phyloP scores from a whole-genome alignment of 2,329 filamentous ascomycete species.

The Fusarium sp. region DNA sequence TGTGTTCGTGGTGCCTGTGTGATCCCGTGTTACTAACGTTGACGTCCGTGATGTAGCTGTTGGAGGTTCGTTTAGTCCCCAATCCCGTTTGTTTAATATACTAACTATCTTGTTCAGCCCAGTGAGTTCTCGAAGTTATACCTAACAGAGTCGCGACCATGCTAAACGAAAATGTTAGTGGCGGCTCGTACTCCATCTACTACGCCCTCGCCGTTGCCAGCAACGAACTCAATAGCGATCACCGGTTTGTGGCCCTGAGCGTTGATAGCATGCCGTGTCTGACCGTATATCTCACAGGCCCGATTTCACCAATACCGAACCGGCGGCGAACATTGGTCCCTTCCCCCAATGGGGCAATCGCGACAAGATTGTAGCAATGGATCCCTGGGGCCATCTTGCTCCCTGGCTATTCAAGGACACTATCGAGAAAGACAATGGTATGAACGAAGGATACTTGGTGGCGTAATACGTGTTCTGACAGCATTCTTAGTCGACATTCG shows the following conservation, averaged over 20 bases:
- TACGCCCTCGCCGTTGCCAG: slow-evolving; percentile 94
- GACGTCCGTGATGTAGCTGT: slow-evolving; percentile 60
- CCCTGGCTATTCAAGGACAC: slow-evolving; percentile 87
- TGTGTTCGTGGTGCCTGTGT: slow-evolving; percentile 19
- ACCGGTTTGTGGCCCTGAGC: slow-evolving; percentile 66
- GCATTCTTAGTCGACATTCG: slow-evolving; percentile 78
- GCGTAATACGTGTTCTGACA: slow-evolving; percentile 18
- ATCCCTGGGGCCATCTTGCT: slow-evolving; percentile 90
- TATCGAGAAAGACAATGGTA: slow-evolving; percentile 81
- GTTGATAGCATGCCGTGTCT: background rate
- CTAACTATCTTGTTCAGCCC: slow-evolving; percentile 52
- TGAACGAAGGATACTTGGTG: slow-evolving; percentile 6
- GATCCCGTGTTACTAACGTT: slow-evolving; percentile 30
- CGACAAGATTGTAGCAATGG: slow-evolving; percentile 98
- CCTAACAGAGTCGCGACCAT: background rate
- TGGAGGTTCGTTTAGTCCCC: slow-evolving; percentile 64
- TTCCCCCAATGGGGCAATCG: slow-evolving; percentile 91
- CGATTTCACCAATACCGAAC: slow-evolving; percentile 85
- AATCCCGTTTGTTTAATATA: slow-evolving; percentile 41
- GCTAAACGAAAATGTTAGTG: slow-evolving; percentile 57
- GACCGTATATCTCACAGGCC: slow-evolving; percentile 56
- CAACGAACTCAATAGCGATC: slow-evolving; percentile 87
- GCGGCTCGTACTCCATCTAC: slow-evolving; percentile 96
- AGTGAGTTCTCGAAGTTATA: slow-evolving; percentile 40
- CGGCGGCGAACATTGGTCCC: slow-evolving; percentile 89